Conservation (phyloP, 306 rosid species). For the Dalbergia cochinchinensis region DNA sequence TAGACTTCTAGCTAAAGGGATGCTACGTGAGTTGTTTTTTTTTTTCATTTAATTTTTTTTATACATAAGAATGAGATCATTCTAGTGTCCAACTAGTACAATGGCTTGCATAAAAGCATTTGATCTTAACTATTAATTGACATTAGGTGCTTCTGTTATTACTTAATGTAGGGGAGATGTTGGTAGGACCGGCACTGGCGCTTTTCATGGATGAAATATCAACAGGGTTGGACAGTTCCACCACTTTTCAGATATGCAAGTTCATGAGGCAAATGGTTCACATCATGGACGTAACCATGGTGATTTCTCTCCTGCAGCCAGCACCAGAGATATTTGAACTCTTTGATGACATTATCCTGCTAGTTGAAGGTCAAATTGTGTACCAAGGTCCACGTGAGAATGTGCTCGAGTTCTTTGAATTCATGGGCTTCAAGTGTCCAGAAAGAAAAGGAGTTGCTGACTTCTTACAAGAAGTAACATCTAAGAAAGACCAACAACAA, state of each 20-base stretch:
- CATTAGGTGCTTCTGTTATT: too few species aligned
- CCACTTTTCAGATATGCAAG: constrained; percentile 79
- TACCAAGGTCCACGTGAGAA: constrained; percentile 77
- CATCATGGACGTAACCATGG: constrained; percentile 70
- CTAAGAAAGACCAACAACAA: constrained; percentile 74
- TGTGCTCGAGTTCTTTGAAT: constrained; percentile 70
- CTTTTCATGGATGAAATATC: constrained; percentile 88
- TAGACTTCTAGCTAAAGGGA: too few species aligned
- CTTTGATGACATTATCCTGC: constrained; percentile 58
- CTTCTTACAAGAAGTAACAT: constrained; percentile 73
- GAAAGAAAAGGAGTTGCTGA: constrained; percentile 88
- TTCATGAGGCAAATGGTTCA: constrained; percentile 77
- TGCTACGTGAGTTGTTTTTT: too few species aligned
- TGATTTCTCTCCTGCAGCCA: constrained; percentile 62
- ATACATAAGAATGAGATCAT: too few species aligned
- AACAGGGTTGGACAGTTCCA: constrained; percentile 87
- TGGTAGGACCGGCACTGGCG: constrained; percentile 83
- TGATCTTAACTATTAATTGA: too few species aligned
- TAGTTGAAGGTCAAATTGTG: constrained; percentile 75
- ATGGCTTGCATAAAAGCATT: too few species aligned
- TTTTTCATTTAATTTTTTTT: too few species aligned
- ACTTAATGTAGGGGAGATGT: constrained; percentile 69
- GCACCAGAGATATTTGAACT: constrained; percentile 74
- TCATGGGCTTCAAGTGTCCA: constrained; percentile 68
- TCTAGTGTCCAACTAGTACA: too few species aligned